These are phyloP conservation scores for Trametes cingulata DNA, from an alignment of 768 basidiomycete species.

Conservation along the genomic window DNA sequence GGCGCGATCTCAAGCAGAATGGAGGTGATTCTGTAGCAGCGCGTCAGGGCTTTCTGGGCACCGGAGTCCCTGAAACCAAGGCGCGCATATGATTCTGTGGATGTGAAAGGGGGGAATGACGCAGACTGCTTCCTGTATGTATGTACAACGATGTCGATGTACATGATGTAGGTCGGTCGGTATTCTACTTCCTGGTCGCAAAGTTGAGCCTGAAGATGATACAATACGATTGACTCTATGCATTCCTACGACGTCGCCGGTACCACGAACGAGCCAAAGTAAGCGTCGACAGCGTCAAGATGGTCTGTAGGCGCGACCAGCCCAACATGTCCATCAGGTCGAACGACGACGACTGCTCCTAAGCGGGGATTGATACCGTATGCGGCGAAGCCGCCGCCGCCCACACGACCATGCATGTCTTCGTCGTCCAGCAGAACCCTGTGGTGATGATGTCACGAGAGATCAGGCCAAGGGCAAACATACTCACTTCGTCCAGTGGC, in stretches of 20 bases:
- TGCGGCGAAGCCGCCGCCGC: slow-evolving; percentile 56
- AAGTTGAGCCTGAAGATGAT: too few relatives aligned
- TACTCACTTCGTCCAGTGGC: slow-evolving; percentile 61
- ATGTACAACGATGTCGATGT: not conserved
- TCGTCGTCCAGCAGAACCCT: slow-evolving; percentile 65
- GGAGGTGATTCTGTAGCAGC: not conserved
- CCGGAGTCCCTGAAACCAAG: not conserved
- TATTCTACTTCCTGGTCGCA: too few relatives aligned
- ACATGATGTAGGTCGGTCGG: too few relatives aligned
- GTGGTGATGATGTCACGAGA: not conserved
- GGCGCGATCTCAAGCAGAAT: not conserved
- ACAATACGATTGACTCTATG: too few relatives aligned
- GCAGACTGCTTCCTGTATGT: not conserved
- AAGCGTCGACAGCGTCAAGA: slow-evolving; percentile 39
- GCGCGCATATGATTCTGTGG: not conserved
- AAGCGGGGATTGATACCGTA: slow-evolving; percentile 48
- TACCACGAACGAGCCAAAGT: slow-evolving; percentile 51
- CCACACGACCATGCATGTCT: slow-evolving; percentile 43
- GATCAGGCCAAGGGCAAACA: not conserved
- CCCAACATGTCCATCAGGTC: slow-evolving; percentile 70
- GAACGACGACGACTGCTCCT: slow-evolving; percentile 55
- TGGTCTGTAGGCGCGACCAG: slow-evolving; percentile 53
- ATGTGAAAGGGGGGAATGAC: not conserved
- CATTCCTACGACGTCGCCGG: too few relatives aligned
- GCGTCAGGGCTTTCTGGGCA: not conserved